These are phyloP conservation scores for Xanthoconium stramineum DNA, from an alignment of 768 basidiomycete genomes.

Conservation along the genomic window DNA sequence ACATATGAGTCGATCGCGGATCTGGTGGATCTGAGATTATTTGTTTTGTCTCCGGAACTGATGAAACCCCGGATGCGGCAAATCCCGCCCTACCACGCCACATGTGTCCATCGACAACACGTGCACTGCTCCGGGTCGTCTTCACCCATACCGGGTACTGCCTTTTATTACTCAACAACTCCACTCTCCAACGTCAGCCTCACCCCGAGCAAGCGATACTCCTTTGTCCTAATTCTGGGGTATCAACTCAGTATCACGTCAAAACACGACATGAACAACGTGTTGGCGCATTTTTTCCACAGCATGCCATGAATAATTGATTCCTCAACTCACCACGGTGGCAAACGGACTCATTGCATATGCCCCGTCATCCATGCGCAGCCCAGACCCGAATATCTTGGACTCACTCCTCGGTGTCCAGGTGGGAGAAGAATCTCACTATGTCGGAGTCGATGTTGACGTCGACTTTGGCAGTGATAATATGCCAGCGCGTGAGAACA, in stretches of 20 bases:
- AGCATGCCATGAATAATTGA: neutral
- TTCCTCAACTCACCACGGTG: neutral
- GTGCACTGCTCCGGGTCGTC: constrained; percentile 5
- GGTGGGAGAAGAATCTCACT: neutral
- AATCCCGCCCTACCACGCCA: constrained; percentile 18
- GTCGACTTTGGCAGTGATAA: neutral
- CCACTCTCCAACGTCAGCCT: neutral
- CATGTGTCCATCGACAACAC: neutral
- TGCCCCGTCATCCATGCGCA: neutral
- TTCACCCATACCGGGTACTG: constrained; percentile 15
- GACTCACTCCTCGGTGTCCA: neutral
- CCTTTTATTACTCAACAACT: constrained; percentile 1
- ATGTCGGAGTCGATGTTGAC: neutral
- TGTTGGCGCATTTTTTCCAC: neutral
- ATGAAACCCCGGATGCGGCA: constrained; percentile 31
- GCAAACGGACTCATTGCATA: neutral
- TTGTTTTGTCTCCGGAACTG: constrained; percentile 32
- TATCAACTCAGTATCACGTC: neutral
- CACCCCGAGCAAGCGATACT: neutral
- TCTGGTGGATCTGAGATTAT: constrained; percentile 31
- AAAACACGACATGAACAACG: neutral
- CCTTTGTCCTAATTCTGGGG: neutral
- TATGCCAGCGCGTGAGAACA: neutral
- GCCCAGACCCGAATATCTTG: neutral
- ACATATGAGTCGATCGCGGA: constrained; percentile 12